Conservation (phyloP, 1,284 basidiomycete species). For the Termitomyces sp. region DNA sequence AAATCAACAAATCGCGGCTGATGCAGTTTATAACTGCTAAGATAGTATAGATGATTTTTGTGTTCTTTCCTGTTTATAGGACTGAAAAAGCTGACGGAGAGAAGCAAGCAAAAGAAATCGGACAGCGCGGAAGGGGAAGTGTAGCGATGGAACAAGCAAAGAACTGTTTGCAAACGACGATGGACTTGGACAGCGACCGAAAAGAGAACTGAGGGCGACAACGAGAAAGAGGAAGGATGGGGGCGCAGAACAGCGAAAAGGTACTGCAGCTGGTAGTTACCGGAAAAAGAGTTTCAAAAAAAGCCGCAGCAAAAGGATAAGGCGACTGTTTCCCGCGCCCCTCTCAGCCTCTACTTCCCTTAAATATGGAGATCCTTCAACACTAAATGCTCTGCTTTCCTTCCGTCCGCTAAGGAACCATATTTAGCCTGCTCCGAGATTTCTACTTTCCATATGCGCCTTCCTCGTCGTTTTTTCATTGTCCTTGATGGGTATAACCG, state of each 20-base stretch:
- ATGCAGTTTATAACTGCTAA: conserved; percentile 15
- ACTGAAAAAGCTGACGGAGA: conserved; percentile 22
- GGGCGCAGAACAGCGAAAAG: conserved; percentile 10
- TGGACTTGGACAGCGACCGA: conserved; percentile 33
- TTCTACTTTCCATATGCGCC: not conserved
- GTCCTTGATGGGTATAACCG: conserved; percentile 20
- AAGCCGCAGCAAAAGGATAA: conserved; percentile 32
- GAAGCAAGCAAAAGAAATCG: conserved; percentile 26
- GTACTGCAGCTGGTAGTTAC: conserved; percentile 16
- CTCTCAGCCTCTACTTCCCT: conserved; percentile 19
- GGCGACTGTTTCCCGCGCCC: conserved; percentile 32
- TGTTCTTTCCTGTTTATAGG: conserved; percentile 17
- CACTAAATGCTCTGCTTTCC: conserved; percentile 3
- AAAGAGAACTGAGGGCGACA: conserved; percentile 27
- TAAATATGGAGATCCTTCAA: conserved; percentile 9
- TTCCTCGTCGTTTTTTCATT: conserved; percentile 21
- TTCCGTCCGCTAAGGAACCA: not conserved
- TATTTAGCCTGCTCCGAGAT: not conserved
- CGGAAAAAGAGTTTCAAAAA: conserved; percentile 27
- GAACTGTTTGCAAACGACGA: conserved; percentile 30
- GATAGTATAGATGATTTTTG: conserved; percentile 10
- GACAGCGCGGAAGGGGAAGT: conserved; percentile 21
- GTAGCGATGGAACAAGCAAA: conserved; percentile 29
- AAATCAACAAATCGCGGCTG: conserved; percentile 11
- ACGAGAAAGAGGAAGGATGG: conserved; percentile 23